Conservation (phyloP, 1,139 yeast genomes). For the Kluyveromyces sp. region DNA sequence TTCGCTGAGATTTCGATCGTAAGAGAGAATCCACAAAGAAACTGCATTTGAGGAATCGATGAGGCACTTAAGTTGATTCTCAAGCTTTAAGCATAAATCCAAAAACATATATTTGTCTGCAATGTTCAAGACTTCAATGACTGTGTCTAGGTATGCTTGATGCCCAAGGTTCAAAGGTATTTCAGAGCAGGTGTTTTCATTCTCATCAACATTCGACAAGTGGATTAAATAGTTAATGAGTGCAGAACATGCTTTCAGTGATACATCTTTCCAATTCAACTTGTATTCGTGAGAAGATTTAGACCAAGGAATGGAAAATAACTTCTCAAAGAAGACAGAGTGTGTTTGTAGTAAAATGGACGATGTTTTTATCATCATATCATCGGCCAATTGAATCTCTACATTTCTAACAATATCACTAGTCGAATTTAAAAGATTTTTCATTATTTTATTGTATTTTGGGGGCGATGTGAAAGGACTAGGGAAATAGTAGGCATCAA, state of each 20-base stretch:
- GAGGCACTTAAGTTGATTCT: constrained; percentile 52
- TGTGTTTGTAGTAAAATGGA: constrained; percentile 29
- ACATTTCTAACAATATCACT: constrained; percentile 12
- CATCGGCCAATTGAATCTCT: constrained; percentile 16
- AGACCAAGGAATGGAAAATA: constrained; percentile 10
- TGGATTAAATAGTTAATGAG: constrained; percentile 47
- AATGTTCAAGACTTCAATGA: constrained; percentile 53
- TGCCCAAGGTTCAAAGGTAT: constrained; percentile 26
- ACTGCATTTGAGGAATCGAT: constrained; percentile 57
- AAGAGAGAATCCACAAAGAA: constrained; percentile 48
- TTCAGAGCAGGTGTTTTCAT: constrained; percentile 11
- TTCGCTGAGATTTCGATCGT: constrained; percentile 43
- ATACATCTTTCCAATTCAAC: constrained; percentile 42
- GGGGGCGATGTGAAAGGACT: background rate
- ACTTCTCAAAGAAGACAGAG: constrained; percentile 7
- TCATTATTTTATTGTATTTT: background rate
- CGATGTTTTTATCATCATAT: constrained; percentile 27
- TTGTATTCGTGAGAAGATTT: background rate
- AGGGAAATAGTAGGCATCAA: constrained; percentile 1
- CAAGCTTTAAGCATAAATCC: constrained; percentile 54
- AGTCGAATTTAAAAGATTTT: background rate
- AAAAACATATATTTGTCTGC: constrained; percentile 59
- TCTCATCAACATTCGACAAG: background rate
- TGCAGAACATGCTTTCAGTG: constrained; percentile 39
- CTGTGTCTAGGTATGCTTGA: constrained; percentile 42